Evolutionary conservation across 2,329 filamentous ascomycete genomes (phyloP).

Genomic region (Phaeosphaeria sp.): DNA sequence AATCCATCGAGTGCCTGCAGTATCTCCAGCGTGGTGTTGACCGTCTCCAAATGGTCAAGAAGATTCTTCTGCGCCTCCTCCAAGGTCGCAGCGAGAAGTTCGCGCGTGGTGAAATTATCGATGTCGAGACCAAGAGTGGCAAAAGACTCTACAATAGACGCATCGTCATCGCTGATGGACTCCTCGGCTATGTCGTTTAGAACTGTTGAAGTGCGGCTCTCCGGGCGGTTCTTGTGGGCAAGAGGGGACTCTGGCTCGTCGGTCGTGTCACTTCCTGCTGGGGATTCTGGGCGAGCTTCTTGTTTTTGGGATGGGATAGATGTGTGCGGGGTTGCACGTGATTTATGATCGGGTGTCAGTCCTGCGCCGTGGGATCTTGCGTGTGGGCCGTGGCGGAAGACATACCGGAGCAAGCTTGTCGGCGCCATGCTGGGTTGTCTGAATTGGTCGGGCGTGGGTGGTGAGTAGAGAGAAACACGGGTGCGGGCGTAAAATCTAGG

Average conservation of each 20-base stretch:
- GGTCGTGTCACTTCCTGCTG: background rate
- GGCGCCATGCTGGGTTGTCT: conserved; percentile 8
- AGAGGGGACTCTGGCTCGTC: conserved; percentile 1
- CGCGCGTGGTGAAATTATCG: conserved; percentile 7
- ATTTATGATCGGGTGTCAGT: background rate
- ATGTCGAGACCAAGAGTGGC: conserved; percentile 4
- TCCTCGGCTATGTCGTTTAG: conserved; percentile 7
- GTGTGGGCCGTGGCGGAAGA: conserved; percentile 19
- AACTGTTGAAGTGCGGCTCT: conserved; percentile 2
- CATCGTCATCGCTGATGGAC: background rate
- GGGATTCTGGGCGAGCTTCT: background rate
- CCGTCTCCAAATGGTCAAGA: conserved; percentile 16
- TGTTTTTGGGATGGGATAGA: background rate
- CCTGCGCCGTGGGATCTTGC: background rate
- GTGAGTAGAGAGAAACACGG: background rate
- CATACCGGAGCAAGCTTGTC: conserved; percentile 17
- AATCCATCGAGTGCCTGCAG: conserved; percentile 19
- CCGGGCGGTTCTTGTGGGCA: background rate
- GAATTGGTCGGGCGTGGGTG: background rate
- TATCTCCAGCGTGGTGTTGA: conserved; percentile 17
- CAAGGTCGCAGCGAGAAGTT: conserved; percentile 16
- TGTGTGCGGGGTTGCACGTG: background rate
- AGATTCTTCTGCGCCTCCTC: conserved; percentile 10
- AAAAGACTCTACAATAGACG: conserved; percentile 2
- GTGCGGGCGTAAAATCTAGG: background rate